Conservation (phyloP, 352 stramenopile species). For the Globisporangium apiculatum region DNA sequence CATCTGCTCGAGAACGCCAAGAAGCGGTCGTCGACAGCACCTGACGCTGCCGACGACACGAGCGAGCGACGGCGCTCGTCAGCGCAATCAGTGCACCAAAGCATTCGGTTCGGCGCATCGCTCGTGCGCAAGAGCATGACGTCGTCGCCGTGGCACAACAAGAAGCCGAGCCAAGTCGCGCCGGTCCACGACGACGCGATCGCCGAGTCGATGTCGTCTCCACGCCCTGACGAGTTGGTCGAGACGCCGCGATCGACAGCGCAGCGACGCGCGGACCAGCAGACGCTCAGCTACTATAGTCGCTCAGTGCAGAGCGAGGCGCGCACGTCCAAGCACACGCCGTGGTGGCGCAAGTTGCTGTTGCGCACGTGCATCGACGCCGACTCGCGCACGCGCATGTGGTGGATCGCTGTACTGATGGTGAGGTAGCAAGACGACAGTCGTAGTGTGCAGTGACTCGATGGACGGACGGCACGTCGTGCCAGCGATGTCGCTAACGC, state of each 20-base stretch:
- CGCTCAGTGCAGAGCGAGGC: neutral
- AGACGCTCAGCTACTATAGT: slow-evolving; percentile 4
- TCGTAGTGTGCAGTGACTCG: too few relatives aligned
- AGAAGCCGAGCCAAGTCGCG: slow-evolving; percentile 5
- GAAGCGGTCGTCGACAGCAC: slow-evolving; percentile 5
- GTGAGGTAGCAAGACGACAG: neutral
- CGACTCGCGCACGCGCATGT: slow-evolving; percentile 30
- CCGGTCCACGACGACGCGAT: neutral
- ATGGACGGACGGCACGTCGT: neutral
- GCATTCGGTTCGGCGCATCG: neutral
- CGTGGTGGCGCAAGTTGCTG: slow-evolving; percentile 11
- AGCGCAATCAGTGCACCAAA: neutral
- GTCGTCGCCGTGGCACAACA: neutral
- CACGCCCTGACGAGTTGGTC: neutral
- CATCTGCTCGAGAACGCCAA: slow-evolving; percentile 8
- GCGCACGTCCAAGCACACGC: neutral
- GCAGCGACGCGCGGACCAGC: neutral
- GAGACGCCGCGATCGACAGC: neutral
- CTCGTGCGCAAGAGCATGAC: slow-evolving; percentile 5
- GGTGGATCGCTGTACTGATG: slow-evolving; percentile 36
- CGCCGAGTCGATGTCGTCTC: neutral
- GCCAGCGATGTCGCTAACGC: too few relatives aligned
- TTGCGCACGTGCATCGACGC: slow-evolving; percentile 30
- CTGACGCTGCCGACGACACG: neutral
- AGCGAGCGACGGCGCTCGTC: neutral